Conservation (phyloP, 768 basidiomycete species). For the Rhizopogon roseolus region DNA sequence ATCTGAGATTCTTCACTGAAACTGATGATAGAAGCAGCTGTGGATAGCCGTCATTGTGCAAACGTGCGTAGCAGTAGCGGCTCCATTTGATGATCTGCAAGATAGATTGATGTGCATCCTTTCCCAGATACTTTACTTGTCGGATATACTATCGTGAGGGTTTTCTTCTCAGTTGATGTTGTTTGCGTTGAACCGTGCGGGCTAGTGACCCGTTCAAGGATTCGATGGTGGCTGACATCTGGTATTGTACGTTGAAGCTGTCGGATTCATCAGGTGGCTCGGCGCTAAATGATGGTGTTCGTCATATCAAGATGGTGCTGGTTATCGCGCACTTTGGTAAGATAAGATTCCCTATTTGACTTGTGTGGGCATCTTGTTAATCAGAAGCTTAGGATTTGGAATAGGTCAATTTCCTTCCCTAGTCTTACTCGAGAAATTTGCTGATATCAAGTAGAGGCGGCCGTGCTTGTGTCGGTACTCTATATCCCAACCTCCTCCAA, state of each 20-base stretch:
- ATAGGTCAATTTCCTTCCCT: slow-evolving; percentile 21
- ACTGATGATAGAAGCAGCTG: slow-evolving; percentile 21
- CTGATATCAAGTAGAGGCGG: slow-evolving; percentile 7
- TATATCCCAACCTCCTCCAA: no score
- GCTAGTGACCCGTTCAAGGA: slow-evolving; percentile 25
- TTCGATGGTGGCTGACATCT: slow-evolving; percentile 32
- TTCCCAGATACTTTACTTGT: slow-evolving; percentile 5
- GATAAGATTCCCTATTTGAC: slow-evolving; percentile 24
- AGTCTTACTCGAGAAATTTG: not conserved
- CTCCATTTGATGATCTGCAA: not conserved
- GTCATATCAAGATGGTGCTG: slow-evolving; percentile 14
- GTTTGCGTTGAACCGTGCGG: not conserved
- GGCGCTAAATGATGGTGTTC: not conserved
- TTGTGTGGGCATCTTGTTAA: slow-evolving; percentile 11
- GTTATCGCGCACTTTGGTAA: slow-evolving; percentile 39
- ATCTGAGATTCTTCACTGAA: not conserved
- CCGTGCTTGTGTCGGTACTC: slow-evolving; percentile 3
- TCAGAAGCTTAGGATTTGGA: slow-evolving; percentile 25
- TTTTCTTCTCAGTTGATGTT: not conserved
- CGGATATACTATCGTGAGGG: slow-evolving; percentile 4
- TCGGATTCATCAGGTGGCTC: not conserved
- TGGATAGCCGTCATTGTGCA: slow-evolving; percentile 40
- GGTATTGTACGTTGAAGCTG: slow-evolving; percentile 17
- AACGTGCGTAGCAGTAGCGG: slow-evolving; percentile 23
- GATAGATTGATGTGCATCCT: not conserved